Percentiles rank a stretch among this genome's conserved stretches.
These are phyloP conservation scores for Chlamydomonas reinhardtii DNA, from an alignment of 163 green algal species.

Conservation along the genomic window DNA sequence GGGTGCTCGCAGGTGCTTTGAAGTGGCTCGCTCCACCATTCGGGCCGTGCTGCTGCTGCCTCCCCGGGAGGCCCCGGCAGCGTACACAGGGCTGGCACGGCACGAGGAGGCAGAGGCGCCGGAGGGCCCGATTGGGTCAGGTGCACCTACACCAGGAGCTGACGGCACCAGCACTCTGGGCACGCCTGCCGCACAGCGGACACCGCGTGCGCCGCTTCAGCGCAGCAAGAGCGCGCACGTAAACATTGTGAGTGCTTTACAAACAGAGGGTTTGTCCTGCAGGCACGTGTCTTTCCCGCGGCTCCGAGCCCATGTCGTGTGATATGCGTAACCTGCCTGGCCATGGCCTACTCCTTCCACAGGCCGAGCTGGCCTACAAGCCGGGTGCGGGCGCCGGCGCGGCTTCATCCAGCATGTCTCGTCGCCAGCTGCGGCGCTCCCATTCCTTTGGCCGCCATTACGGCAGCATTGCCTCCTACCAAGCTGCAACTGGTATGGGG, in stretches of 20 bases:
- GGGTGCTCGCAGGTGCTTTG: conserved; percentile 67
- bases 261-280: too few relatives aligned
- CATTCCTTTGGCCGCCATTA: conserved; percentile 16
- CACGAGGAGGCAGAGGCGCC: too few relatives aligned
- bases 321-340: not conserved
- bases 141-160: too few relatives aligned
- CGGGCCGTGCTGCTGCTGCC: conserved; percentile 63
- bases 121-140: too few relatives aligned
- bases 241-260: conserved; percentile 24
- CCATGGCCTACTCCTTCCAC: not conserved
- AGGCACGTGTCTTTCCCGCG: too few relatives aligned
- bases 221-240: conserved; percentile 47
- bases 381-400: conserved; percentile 18
- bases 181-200: too few relatives aligned
- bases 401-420: not conserved
- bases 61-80: not conserved
- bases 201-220: not conserved
- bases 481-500: not conserved
- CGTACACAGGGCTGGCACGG: not conserved
- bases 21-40: conserved; percentile 40
- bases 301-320: too few relatives aligned
- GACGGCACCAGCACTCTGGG: too few relatives aligned
- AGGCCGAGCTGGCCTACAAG: conserved; percentile 28
- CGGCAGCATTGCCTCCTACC: not conserved
- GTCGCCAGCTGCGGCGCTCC: conserved; percentile 11